Base-by-base conservation (phyloP, 2,329 filamentous ascomycete species). In the Cephalotrichum gorgonifer region DNA sequence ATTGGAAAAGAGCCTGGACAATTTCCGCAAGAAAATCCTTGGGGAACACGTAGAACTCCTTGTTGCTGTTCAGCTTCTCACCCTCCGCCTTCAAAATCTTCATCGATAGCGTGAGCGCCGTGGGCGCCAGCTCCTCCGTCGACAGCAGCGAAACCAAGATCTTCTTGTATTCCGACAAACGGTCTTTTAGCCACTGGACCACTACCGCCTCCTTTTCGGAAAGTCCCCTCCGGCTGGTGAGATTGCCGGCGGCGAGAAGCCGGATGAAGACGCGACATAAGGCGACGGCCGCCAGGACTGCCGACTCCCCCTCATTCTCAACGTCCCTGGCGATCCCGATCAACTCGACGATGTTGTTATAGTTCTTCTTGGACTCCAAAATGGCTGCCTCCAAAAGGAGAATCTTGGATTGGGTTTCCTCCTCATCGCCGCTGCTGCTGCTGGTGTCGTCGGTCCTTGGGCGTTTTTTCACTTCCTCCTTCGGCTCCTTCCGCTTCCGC, bases 181-280 rank as follows among this genome's bases (percentile, higher is more conserved):
- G 76, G 54, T 84, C 83, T 60, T 80, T 86, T 54, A 97, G 70
- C 89, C 90, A 95, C 49, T 78, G 74, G 1, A 84, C 75, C 50
- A 95, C 80, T 11, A 87, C 79, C 6, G 71, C 67, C 53, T 95
- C 88, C 58, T 87, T 86, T 53, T 89, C 85, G 11, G 80, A 78
- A 49, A 79, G 73, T 23, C 73, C 76, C 57, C 79, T 82, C 57
- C 76, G 80, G 62, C 79, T 78, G 22, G 75, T 72, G 60, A 97
- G 69, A 52, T 75, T 78, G 43, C 89, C 88, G 41, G 81, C 78
- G 2, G 85, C 84, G 53, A 94, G 77, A 51, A 97, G 71, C 52
- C 87, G 80, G 61, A 89, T 79, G 62, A 96, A 96, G 31, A 94
- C 81, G 57, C 90, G 79, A 64, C 89, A 95, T 44, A 96, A 73